phyloP scores from a whole-genome alignment of 148 eudicot species.

The Heliosperma pusillum region DNA sequence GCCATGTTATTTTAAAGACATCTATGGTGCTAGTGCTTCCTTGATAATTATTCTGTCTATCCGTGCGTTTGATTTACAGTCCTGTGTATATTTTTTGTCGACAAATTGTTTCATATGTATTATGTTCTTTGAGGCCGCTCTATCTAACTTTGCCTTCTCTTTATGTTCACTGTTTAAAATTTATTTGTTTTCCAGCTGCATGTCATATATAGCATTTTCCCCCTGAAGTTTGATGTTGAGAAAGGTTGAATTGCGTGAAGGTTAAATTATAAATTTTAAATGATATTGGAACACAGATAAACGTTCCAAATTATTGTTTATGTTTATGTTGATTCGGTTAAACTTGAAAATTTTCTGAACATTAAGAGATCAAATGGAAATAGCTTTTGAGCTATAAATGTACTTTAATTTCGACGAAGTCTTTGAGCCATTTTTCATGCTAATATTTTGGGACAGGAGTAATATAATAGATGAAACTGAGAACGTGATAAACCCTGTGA shows the following conservation, averaged over 20 bases:
- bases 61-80: not conserved
- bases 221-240: not conserved
- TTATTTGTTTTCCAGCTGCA: not conserved
- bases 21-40: not conserved
- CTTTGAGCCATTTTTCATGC: too few species aligned
- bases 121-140: not conserved
- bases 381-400: not conserved
- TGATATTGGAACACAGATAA: not conserved
- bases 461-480: too few species aligned
- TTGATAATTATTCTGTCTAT: not conserved
- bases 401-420: constrained; percentile 14
- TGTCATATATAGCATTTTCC: not conserved
- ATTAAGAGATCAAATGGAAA: not conserved
- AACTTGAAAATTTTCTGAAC: not conserved
- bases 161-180: not conserved
- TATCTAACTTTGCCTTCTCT: not conserved
- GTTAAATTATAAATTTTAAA: not conserved
- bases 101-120: not conserved
- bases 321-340: not conserved
- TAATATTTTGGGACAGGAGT: too few species aligned
- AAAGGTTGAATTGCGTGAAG: not conserved
- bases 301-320: not conserved
- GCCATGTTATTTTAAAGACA: not conserved
- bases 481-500: too few species aligned
- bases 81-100: not conserved